A percentile compares a stretch with the other conserved stretches of the same genome.
Conservation (phyloP, 345 rosid species). For the Trapa bicornis region DNA sequence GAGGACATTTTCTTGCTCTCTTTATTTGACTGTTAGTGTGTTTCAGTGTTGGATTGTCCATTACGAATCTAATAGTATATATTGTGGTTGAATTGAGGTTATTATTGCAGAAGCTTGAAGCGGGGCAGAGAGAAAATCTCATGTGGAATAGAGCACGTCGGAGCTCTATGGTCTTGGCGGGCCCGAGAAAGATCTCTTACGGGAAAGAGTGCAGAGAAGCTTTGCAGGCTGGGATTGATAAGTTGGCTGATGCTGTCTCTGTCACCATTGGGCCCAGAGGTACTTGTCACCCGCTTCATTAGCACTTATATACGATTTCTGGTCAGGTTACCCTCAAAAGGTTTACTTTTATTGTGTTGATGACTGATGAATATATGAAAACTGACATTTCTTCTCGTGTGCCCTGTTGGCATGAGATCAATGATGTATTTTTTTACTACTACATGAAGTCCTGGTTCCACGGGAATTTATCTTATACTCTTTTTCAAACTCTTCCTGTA, state of each 20-base stretch:
- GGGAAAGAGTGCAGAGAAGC: constrained; percentile 63
- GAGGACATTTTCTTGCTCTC: neutral
- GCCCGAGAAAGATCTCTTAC: constrained; percentile 51
- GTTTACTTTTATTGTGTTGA: neutral
- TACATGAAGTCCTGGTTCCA: neutral
- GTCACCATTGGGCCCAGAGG: constrained; percentile 77
- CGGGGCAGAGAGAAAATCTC: constrained; percentile 20
- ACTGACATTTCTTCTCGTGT: neutral
- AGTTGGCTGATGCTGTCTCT: constrained; percentile 84
- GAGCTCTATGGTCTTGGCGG: constrained; percentile 46
- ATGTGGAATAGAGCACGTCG: constrained; percentile 12
- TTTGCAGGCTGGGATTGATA: constrained; percentile 75
- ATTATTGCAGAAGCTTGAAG: constrained; percentile 3
- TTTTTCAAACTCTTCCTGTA: too few species aligned
- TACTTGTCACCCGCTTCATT: constrained; percentile 8
- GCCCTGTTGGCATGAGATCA: neutral
- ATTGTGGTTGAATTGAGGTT: neutral
- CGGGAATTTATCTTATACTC: neutral
- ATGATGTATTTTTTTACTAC: neutral
- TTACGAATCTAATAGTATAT: neutral
- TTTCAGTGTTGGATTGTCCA: constrained; percentile 11
- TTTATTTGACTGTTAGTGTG: neutral
- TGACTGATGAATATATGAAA: neutral
- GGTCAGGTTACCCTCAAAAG: neutral
- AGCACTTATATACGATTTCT: neutral